phyloP scores from a whole-genome alignment of 371 early-diverging fungal species.

The Lichtheimia hyalospora region DNA sequence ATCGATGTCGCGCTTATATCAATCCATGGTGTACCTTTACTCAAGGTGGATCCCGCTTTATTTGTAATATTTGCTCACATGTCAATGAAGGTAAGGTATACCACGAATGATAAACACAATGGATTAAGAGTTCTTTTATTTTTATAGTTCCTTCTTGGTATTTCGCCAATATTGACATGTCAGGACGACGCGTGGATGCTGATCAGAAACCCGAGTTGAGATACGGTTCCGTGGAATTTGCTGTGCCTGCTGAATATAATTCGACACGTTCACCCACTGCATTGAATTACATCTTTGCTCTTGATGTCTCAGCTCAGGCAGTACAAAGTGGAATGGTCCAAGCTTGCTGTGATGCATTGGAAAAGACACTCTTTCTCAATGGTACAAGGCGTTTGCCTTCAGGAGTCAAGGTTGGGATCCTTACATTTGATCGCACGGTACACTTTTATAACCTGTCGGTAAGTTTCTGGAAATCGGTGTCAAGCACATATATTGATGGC shows the following conservation, averaged over 20 bases:
- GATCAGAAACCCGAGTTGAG: constrained; percentile 89
- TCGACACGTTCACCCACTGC: constrained; percentile 69
- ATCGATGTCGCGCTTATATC: constrained; percentile 93
- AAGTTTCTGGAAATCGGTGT: constrained; percentile 15
- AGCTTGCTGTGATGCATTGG: constrained; percentile 70
- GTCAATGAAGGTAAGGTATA: constrained; percentile 73
- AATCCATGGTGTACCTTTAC: constrained; percentile 89
- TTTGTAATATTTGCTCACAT: constrained; percentile 90
- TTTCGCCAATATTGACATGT: constrained; percentile 95
- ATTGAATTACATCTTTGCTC: constrained; percentile 85
- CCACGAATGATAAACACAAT: not conserved
- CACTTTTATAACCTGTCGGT: constrained; percentile 94
- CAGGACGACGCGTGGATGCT: constrained; percentile 86
- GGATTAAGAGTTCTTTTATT: not conserved
- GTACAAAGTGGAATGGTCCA: constrained; percentile 83
- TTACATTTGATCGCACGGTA: constrained; percentile 88
- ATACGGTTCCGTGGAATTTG: constrained; percentile 91
- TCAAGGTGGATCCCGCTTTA: constrained; percentile 87
- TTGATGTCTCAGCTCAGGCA: constrained; percentile 90
- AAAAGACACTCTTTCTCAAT: constrained; percentile 66
- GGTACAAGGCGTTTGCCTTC: constrained; percentile 38
- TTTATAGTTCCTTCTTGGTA: constrained; percentile 78
- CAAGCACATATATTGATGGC: too few relatives aligned
- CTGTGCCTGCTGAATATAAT: constrained; percentile 76
- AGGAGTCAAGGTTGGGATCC: constrained; percentile 74